A percentile compares a stretch with the other conserved stretches of the same genome.
Conservation (phyloP, 192 early-diverging fungal species). For the Entomortierella parvispora region DNA sequence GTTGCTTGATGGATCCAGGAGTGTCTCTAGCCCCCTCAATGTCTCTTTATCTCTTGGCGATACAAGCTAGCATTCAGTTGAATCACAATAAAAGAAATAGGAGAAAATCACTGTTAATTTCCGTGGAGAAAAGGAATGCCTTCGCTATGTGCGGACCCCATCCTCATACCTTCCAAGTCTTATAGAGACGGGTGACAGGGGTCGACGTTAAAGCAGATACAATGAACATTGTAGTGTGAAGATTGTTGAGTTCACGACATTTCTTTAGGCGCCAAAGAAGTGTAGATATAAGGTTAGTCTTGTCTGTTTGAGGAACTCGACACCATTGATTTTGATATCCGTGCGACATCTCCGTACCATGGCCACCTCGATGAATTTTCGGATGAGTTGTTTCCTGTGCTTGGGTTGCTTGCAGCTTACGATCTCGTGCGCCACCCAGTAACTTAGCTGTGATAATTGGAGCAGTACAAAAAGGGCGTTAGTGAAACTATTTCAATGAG, state of each 20-base stretch:
- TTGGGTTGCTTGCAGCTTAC: conserved; percentile 55
- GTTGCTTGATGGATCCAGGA: conserved; percentile 71
- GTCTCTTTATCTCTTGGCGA: conserved; percentile 55
- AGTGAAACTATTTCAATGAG: neutral
- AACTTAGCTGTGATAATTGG: conserved; percentile 57
- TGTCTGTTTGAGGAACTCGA: too few relatives aligned
- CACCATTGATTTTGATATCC: too few relatives aligned
- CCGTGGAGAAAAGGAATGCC: too few relatives aligned
- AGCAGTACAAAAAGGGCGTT: neutral
- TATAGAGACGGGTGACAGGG: conserved; percentile 64
- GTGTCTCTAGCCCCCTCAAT: conserved; percentile 61
- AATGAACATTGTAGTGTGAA: conserved; percentile 74
- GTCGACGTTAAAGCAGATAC: conserved; percentile 65
- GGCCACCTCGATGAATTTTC: conserved; percentile 70
- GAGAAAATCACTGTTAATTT: too few relatives aligned
- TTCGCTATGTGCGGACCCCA: too few relatives aligned
- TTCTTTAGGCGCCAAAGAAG: conserved; percentile 32
- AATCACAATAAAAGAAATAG: too few relatives aligned
- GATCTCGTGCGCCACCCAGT: conserved; percentile 70
- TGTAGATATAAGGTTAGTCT: neutral
- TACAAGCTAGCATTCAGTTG: too few relatives aligned
- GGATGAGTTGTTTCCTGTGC: conserved; percentile 56
- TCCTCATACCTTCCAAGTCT: conserved; percentile 62
- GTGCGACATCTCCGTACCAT: conserved; percentile 48
- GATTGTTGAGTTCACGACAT: conserved; percentile 68